Base-by-base conservation (phyloP, 192 early-diverging fungal species). In the Coemansia sp. region DNA sequence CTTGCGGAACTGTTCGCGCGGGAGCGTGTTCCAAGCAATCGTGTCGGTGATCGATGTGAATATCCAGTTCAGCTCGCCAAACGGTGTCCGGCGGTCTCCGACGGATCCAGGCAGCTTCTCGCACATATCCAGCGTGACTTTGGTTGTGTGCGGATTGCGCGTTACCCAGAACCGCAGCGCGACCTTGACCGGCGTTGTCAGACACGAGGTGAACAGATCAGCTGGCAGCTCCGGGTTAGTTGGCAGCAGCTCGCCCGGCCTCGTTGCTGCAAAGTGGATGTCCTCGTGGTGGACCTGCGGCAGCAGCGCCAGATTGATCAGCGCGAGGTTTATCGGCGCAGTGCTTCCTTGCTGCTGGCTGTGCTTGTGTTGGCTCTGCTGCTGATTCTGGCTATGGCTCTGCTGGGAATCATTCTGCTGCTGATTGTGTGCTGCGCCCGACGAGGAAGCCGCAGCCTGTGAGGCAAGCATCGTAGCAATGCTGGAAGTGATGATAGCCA, bases 41-140 rank as follows among this genome's bases (percentile, higher is more conserved):
- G 96, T 98, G 76, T 99, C 97, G 0, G 95, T 99, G 52, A 99
- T 93, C 26, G 97, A 91, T 6, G 96, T 98, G 71, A 99, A 97
- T 16, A 99, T 96, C 97, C 97, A 99, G 70, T 98, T 98, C 61
- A 99, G 86, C 83, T 99, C 97, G 50, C 97, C 97, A 13, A 98
- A 84, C 0, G 97, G 94, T 16, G 97, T 96, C 16, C 94, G 87
- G 41, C 97, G 89, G 66, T 97, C 96, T 72, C 91, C 91, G 32
- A 93, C 81, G 37, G 90, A 81, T 39, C 97, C 97, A 4, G 96
- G 96, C 37, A 96, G 93, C 63, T 72, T 61, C 4, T 83, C 75
- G 69, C 75, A 77, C 70, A 70, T 67, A 21, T 83, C 81, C 90
- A 97, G 93, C 0, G 91, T 93, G 45, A 96, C 84, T 44, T 79